Evolutionary conservation across 1,139 yeast species (phyloP).

Genomic region (Geotrichum restrictum): DNA sequence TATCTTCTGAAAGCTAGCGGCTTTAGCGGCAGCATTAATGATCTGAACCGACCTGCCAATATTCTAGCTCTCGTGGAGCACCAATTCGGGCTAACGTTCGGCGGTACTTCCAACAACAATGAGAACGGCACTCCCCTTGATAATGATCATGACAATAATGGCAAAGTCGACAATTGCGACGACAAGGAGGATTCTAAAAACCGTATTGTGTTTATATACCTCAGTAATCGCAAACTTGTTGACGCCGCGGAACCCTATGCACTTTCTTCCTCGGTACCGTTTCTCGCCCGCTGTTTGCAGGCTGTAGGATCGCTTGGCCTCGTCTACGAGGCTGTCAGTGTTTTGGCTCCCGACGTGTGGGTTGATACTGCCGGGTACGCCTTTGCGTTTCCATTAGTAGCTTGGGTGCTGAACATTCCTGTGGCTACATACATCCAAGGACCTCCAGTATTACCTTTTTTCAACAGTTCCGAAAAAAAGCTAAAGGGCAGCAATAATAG

Average conservation of each 20-base stretch:
- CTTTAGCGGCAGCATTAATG: slow-evolving; percentile 20
- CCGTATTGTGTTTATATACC: slow-evolving; percentile 67
- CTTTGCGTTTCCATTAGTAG: slow-evolving; percentile 56
- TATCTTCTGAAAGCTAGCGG: background rate
- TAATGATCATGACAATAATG: too few species aligned
- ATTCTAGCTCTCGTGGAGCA: slow-evolving; percentile 56
- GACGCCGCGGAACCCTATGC: slow-evolving; percentile 38
- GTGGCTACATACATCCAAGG: slow-evolving; percentile 82
- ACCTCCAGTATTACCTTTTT: slow-evolving; percentile 42
- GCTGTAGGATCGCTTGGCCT: slow-evolving; percentile 71
- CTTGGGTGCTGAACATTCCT: slow-evolving; percentile 59
- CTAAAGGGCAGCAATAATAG: background rate
- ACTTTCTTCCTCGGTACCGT: slow-evolving; percentile 48
- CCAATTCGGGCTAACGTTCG: slow-evolving; percentile 62
- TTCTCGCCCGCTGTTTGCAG: slow-evolving; percentile 80
- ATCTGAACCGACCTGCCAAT: slow-evolving; percentile 37
- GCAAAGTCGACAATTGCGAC: too few species aligned
- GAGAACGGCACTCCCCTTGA: too few species aligned
- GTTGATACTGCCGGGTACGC: slow-evolving; percentile 94
- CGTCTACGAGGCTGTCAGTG: slow-evolving; percentile 64
- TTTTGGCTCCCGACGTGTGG: slow-evolving; percentile 79
- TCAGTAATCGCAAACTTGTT: slow-evolving; percentile 57
- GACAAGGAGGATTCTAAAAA: slow-evolving; percentile 18
- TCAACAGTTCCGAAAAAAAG: background rate
- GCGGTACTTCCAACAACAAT: slow-evolving; percentile 24